Evolutionary conservation across 805 yeast species (phyloP), one percentile per base, ranked within the genome.

Genomic region (Ogataea philodendri): DNA sequence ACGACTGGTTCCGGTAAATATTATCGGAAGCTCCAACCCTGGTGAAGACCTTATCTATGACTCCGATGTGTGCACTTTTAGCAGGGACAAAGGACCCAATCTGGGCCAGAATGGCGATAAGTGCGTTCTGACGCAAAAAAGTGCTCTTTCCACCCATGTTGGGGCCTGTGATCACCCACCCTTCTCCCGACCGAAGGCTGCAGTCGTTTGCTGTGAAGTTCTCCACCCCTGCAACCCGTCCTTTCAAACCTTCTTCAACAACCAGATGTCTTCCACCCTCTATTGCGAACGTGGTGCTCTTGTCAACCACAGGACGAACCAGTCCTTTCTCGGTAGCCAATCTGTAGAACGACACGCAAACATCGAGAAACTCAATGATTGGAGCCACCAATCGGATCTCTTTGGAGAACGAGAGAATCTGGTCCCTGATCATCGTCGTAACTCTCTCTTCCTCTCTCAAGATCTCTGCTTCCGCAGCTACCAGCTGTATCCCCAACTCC

Each of bases 61-160:
- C 56, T 0, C 93, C 89, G 39, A 84, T 64, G 9, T 59, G 66
- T 0, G 89, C 90, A 6, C 55, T 48, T 9, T 65, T 62, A 30
- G 88, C 84, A 2, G 94, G 90, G 9, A 84, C 75, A 57, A 68
- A 82, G 14, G 82, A 74, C 0, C 94, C 94, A 31, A 81, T 74
- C 54, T 84, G 94, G 0, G 84, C 78, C 63, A 84, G 60, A 16
- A 84, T 77, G 3, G 73, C 77, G 27, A 81, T 70, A 4, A 83
- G 54, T 0, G 89, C 93, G 48, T 81, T 77, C 37, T 83, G 89
- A 42, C 86, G 70, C 26, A 84, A 69, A 51, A 77, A 82, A 1
- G 88, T 81, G 5, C 88, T 81, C 52, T 84, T 84, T 6, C 93
- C 93, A 5, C 90, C 90, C 90, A 83, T 83, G 52, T 86, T 86